Evolutionary conservation across 2,329 filamentous ascomycete species (phyloP).

Genomic region (Pseudogymnoascus sp.): DNA sequence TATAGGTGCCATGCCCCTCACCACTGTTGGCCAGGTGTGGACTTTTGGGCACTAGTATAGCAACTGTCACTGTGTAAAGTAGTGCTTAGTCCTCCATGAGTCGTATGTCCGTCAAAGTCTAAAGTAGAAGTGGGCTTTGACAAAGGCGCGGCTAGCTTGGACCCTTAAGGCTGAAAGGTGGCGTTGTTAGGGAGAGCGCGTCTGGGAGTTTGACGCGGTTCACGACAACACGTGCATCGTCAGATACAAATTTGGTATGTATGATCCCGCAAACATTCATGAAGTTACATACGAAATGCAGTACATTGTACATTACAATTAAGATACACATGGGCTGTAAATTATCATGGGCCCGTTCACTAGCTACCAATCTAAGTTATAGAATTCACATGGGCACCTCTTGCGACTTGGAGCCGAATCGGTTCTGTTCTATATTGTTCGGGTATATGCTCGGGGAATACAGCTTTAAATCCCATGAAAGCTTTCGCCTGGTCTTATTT

Average conservation of each 20-base stretch:
- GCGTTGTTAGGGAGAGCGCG: not conserved
- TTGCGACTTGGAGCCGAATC: not conserved
- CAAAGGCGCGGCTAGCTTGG: not conserved
- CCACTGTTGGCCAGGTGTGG: not conserved
- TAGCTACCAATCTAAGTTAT: not conserved
- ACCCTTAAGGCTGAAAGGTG: conserved; percentile 1
- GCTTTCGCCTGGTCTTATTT: not conserved
- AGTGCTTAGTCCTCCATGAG: not conserved
- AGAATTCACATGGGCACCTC: not conserved
- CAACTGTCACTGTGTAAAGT: not conserved
- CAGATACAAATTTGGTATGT: not conserved
- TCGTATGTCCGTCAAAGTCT: not conserved
- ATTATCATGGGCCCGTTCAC: not conserved
- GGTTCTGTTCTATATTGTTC: not conserved
- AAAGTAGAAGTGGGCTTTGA: not conserved
- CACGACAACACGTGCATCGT: not conserved
- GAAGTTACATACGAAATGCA: not conserved
- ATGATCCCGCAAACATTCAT: not conserved
- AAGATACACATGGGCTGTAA: not conserved
- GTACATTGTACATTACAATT: not conserved
- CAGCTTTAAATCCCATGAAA: not conserved
- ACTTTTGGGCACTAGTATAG: not conserved
- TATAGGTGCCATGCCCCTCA: not conserved
- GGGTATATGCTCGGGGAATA: not conserved
- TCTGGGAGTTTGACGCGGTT: conserved; percentile 6